Evolutionary conservation across 1,284 basidiomycete species (phyloP).

Genomic region (Mycena sp.): DNA sequence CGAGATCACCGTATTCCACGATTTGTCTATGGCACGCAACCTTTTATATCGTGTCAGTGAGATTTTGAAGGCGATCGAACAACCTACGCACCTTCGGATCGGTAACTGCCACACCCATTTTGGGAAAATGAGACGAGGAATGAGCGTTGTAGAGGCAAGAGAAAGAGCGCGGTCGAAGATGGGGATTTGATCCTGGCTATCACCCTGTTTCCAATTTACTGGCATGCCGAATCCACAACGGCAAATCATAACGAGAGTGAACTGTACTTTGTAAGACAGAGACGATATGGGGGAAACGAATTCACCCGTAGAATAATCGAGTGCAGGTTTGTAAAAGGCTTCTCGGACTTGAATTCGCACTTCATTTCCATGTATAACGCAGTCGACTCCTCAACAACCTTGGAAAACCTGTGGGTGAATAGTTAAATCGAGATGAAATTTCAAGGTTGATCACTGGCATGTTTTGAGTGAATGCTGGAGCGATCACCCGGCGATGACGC

Average conservation of each 20-base stretch:
- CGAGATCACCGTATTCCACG: neutral
- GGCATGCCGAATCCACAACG: conserved; percentile 30
- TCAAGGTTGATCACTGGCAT: conserved; percentile 3
- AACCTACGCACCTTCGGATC: conserved; percentile 14
- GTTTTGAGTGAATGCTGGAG: conserved; percentile 26
- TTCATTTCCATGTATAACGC: neutral
- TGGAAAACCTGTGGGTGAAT: neutral
- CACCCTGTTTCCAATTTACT: conserved; percentile 26
- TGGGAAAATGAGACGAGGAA: conserved; percentile 29
- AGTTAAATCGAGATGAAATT: neutral
- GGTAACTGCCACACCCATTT: conserved; percentile 29
- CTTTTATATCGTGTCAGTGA: neutral
- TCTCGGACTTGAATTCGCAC: neutral
- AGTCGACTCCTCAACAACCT: neutral
- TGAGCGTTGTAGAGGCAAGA: conserved; percentile 25
- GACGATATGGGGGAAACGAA: neutral
- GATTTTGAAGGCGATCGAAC: no score
- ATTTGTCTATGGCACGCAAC: neutral
- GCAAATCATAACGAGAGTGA: conserved; percentile 31
- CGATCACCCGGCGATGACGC: conserved; percentile 30
- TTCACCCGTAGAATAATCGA: neutral
- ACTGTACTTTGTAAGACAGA: conserved; percentile 23
- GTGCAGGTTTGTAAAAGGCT: neutral
- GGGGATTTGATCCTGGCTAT: conserved; percentile 5
- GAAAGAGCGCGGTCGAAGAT: conserved; percentile 29